Evolutionary conservation across 2,329 filamentous ascomycete species (phyloP).

Genomic region (Aspergillus hortae): DNA sequence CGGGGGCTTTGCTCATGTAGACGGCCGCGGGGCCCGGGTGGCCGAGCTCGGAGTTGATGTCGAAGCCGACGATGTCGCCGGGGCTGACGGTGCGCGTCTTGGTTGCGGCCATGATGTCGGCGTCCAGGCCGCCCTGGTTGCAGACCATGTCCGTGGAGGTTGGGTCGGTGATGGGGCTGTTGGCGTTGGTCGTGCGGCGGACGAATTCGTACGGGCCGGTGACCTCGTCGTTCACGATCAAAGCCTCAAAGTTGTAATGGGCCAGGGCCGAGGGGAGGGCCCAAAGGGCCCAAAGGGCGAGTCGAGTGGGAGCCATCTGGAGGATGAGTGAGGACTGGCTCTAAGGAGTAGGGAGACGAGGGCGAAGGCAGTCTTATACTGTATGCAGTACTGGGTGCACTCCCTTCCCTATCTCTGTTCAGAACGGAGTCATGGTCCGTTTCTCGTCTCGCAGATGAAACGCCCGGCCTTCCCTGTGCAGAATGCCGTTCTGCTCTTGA

Average conservation of each 20-base stretch:
- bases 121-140: conserved; percentile 5
- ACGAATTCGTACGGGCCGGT: conserved; percentile 7
- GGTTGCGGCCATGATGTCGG: conserved; percentile 5
- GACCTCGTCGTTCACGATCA: conserved; percentile 6
- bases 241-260: conserved; percentile 7
- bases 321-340: no score
- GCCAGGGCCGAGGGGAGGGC: not conserved
- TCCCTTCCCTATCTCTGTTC: no score
- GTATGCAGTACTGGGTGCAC: no score
- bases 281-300: not conserved
- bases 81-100: not conserved
- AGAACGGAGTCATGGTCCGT: no score
- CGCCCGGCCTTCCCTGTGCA: no score
- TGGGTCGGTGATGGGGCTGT: conserved; percentile 2
- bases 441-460: no score
- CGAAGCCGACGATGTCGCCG: conserved; percentile 5
- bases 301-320: no score
- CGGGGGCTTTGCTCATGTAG: conserved; percentile 7
- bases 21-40: conserved; percentile 3
- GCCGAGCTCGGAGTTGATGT: conserved; percentile 2
- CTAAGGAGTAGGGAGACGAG: no score
- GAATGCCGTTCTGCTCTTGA: no score
- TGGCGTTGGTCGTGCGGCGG: conserved; percentile 7
- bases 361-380: no score
- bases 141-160: conserved; percentile 5